Conservation (phyloP, 345 rosid genomes). For the Euphorbia lathyris region DNA sequence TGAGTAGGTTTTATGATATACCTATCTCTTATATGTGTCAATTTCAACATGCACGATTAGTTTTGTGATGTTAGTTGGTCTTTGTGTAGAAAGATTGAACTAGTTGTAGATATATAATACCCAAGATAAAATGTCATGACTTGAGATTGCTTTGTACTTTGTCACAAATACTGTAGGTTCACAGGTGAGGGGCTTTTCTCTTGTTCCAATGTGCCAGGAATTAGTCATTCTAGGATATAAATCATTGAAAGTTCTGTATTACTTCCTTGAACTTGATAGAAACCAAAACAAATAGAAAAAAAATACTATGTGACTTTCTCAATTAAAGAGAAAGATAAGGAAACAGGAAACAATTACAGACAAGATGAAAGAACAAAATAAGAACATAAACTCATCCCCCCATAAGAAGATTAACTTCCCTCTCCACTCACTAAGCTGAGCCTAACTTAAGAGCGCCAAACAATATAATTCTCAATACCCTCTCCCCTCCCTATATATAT, state of each 20-base stretch:
- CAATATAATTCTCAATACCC: too few relatives aligned
- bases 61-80: neutral
- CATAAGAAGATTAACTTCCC: too few relatives aligned
- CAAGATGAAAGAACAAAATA: too few relatives aligned
- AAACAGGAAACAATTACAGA: too few relatives aligned
- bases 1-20: neutral
- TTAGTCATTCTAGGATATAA: neutral
- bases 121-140: neutral
- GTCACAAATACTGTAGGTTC: neutral
- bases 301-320: too few relatives aligned
- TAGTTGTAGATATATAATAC: neutral
- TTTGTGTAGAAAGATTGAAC: neutral
- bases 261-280: too few relatives aligned
- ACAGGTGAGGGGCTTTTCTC: neutral
- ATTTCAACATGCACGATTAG: neutral
- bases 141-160: neutral
- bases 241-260: neutral
- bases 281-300: too few relatives aligned
- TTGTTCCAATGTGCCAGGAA: neutral
- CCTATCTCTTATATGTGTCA: constrained; percentile 1
- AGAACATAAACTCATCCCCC: too few relatives aligned
- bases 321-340: too few relatives aligned
- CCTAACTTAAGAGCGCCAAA: too few relatives aligned
- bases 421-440: too few relatives aligned
- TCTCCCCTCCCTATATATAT: neutral